phyloP scores from a whole-genome alignment of 371 early-diverging fungal genomes.

The Sporodiniella umbellata region DNA sequence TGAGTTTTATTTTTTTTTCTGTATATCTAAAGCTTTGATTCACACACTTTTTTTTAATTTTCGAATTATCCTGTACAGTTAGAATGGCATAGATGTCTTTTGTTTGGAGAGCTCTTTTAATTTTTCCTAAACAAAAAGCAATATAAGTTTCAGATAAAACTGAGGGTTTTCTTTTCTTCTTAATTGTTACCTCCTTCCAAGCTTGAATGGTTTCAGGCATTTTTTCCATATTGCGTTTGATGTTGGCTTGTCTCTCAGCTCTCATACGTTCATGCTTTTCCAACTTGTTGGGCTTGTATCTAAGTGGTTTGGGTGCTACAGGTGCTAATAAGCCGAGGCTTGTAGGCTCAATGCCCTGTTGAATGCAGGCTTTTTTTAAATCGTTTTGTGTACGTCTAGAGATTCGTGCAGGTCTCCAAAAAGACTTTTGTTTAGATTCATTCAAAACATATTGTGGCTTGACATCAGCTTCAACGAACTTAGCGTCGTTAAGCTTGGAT shows the following conservation, averaged over 20 bases:
- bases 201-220: constrained; percentile 50
- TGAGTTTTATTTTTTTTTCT: no score
- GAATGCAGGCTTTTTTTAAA: constrained; percentile 60
- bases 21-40: no score
- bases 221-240: constrained; percentile 42
- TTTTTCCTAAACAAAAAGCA: constrained; percentile 32
- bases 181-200: constrained; percentile 44
- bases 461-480: constrained; percentile 43
- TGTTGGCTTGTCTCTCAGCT: constrained; percentile 45
- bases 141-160: background rate
- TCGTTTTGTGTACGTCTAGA: constrained; percentile 58
- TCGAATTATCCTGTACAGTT: no score
- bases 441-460: constrained; percentile 49
- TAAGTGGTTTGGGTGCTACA: constrained; percentile 32
- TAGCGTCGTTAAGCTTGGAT: constrained; percentile 13
- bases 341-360: constrained; percentile 47
- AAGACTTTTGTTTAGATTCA: constrained; percentile 38
- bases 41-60: no score
- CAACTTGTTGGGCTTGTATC: constrained; percentile 58
- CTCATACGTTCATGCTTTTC: constrained; percentile 65
- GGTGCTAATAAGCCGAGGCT: constrained; percentile 48
- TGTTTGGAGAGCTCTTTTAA: constrained; percentile 45
- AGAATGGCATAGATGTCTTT: constrained; percentile 49
- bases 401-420: constrained; percentile 56
- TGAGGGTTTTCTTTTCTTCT: constrained; percentile 1